Percentiles rank a stretch among this genome's conserved stretches.
These are phyloP conservation scores for Hypoxylon sp. DNA, from an alignment of 2,329 filamentous ascomycete genomes.

Conservation along the genomic window DNA sequence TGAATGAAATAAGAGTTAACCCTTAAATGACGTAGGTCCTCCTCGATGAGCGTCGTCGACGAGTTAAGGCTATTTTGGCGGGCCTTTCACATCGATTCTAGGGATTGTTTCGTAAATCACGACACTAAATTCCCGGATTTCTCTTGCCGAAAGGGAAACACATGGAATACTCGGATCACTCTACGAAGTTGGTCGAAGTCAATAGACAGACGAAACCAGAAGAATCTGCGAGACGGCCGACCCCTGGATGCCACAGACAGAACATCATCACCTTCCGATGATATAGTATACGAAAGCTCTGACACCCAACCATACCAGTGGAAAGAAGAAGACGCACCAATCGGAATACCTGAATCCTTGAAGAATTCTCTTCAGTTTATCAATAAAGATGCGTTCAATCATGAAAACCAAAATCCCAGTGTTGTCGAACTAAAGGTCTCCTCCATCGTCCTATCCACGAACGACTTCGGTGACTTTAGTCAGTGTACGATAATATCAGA, in stretches of 20 bases:
- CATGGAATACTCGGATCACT: slow-evolving; percentile 18
- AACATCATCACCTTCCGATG: no score
- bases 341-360: not conserved
- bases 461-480: slow-evolving; percentile 40
- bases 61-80: slow-evolving; percentile 5
- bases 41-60: not conserved
- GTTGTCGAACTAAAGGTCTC: slow-evolving; percentile 23
- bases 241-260: not conserved
- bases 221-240: not conserved
- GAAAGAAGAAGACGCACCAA: slow-evolving; percentile 10
- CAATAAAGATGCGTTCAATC: not conserved
- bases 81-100: slow-evolving; percentile 13
- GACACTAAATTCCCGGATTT: slow-evolving; percentile 16
- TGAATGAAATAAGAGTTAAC: not conserved
- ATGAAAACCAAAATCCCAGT: not conserved
- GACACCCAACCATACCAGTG: not conserved
- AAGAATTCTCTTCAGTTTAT: not conserved
- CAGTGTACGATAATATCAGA: slow-evolving; percentile 36
- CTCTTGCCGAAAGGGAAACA: slow-evolving; percentile 21
- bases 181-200: slow-evolving; percentile 16
- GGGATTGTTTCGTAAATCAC: slow-evolving; percentile 9
- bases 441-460: slow-evolving; percentile 36
- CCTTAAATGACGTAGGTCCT: not conserved
- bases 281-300: not conserved
- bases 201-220: not conserved